Evolutionary conservation across 768 basidiomycete genomes (phyloP).

Genomic region (Rhodotorula diobovata): DNA sequence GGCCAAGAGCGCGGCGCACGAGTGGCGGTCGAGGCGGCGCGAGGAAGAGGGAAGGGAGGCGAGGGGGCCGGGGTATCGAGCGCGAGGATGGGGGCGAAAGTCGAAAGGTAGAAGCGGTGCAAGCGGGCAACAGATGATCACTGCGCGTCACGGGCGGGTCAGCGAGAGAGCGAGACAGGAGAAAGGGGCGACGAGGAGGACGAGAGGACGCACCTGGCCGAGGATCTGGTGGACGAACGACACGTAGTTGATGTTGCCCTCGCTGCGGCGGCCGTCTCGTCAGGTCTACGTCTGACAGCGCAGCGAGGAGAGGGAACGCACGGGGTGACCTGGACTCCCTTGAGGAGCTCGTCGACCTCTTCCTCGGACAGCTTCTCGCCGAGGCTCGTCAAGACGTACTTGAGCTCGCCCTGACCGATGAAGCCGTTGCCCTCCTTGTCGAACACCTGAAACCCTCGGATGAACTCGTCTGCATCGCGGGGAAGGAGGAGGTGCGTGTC

Average conservation of each 20-base stretch:
- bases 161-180: background rate
- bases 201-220: conserved; percentile 54
- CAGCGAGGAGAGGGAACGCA: conserved; percentile 50
- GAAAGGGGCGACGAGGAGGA: conserved; percentile 44
- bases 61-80: background rate
- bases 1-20: background rate
- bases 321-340: conserved; percentile 87
- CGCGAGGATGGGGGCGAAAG: too few species aligned
- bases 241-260: conserved; percentile 96
- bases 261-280: conserved; percentile 53
- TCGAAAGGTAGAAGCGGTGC: background rate
- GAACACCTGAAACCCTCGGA: conserved; percentile 98
- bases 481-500: too few species aligned
- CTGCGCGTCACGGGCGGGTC: background rate
- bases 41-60: background rate
- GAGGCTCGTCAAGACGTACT: conserved; percentile 89
- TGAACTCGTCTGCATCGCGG: conserved; percentile 91
- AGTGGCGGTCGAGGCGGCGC: too few species aligned
- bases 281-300: background rate
- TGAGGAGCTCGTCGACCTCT: conserved; percentile 95
- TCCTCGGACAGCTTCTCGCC: conserved; percentile 98
- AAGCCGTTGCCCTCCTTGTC: conserved; percentile 92
- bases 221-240: conserved; percentile 92
- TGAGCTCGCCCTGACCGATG: conserved; percentile 76
- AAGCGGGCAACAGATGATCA: background rate